Percentiles rank a stretch among this genome's conserved stretches.
Conservation (phyloP, 1,284 basidiomycete genomes). For the Sporisorium graminicola region DNA sequence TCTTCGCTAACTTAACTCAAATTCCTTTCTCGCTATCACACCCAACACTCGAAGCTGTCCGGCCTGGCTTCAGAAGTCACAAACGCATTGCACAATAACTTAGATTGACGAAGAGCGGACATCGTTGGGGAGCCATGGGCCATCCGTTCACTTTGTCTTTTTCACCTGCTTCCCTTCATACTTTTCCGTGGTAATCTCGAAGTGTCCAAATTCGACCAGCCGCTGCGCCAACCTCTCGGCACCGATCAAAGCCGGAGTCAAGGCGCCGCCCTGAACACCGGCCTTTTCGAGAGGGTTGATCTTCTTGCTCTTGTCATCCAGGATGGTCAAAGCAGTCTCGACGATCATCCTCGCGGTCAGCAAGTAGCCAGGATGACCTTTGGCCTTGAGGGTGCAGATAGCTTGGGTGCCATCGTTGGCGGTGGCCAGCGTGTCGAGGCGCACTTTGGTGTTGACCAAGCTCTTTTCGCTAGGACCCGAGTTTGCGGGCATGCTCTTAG, state of each 20-base stretch:
- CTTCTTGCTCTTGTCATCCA: constrained; percentile 72
- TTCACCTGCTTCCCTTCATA: constrained; percentile 12
- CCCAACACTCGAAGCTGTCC: neutral
- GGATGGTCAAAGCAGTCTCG: constrained; percentile 80
- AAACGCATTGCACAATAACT: neutral
- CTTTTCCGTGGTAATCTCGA: constrained; percentile 72
- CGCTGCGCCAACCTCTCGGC: constrained; percentile 80
- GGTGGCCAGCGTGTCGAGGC: constrained; percentile 69
- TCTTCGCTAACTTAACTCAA: neutral
- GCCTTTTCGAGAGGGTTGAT: constrained; percentile 72
- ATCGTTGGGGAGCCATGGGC: neutral
- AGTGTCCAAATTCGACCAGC: constrained; percentile 74
- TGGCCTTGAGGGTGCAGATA: constrained; percentile 76
- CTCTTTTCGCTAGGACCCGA: constrained; percentile 29
- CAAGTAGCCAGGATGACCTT: constrained; percentile 85
- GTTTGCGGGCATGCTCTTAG: constrained; percentile 26
- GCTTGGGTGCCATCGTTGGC: constrained; percentile 72
- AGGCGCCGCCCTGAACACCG: constrained; percentile 75
- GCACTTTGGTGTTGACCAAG: constrained; percentile 10
- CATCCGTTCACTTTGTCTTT: constrained; percentile 19
- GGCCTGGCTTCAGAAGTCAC: neutral
- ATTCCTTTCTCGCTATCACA: neutral
- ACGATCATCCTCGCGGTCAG: constrained; percentile 79
- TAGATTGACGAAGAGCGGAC: neutral
- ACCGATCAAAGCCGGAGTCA: constrained; percentile 82